Percentiles rank a stretch among this genome's conserved stretches.
These are phyloP conservation scores for Geranium brycei DNA, from an alignment of 345 rosid genomes.

Conservation along the genomic window DNA sequence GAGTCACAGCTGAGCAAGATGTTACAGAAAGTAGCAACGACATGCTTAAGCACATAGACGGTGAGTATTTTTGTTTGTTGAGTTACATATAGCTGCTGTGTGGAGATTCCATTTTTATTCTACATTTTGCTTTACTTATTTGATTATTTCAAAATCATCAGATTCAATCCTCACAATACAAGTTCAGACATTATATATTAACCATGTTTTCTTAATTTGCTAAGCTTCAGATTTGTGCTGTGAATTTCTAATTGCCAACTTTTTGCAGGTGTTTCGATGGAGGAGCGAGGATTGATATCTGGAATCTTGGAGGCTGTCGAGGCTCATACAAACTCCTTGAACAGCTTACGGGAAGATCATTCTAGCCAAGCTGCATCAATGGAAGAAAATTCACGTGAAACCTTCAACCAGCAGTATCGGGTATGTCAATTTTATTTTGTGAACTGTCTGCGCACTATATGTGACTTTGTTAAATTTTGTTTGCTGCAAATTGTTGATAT, in stretches of 20 bases:
- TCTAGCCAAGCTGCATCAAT: constrained; percentile 44
- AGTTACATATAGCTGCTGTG: no score
- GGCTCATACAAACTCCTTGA: constrained; percentile 34
- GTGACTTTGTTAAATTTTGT: not conserved
- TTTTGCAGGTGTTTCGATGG: constrained; percentile 48
- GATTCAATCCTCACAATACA: no score
- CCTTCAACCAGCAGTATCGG: constrained; percentile 59
- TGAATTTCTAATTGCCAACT: not conserved
- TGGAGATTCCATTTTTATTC: no score
- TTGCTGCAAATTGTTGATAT: no score
- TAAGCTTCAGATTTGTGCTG: not conserved
- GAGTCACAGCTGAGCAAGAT: constrained; percentile 54
- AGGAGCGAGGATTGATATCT: constrained; percentile 39
- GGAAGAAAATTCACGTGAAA: constrained; percentile 47
- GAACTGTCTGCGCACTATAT: no score
- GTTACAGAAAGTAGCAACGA: constrained; percentile 32
- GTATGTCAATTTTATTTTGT: constrained; percentile 22
- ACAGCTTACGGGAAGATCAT: constrained; percentile 46
- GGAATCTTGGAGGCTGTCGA: constrained; percentile 42
- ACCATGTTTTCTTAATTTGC: not conserved
- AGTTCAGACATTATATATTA: not conserved
- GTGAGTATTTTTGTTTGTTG: constrained; percentile 29
- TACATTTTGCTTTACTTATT: no score
- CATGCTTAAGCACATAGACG: constrained; percentile 34
- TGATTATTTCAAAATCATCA: no score